Percentiles rank a stretch among this genome's conserved stretches.
These are phyloP conservation scores for Dryas alaskensis DNA, from an alignment of 306 rosid species.

Conservation along the genomic window DNA sequence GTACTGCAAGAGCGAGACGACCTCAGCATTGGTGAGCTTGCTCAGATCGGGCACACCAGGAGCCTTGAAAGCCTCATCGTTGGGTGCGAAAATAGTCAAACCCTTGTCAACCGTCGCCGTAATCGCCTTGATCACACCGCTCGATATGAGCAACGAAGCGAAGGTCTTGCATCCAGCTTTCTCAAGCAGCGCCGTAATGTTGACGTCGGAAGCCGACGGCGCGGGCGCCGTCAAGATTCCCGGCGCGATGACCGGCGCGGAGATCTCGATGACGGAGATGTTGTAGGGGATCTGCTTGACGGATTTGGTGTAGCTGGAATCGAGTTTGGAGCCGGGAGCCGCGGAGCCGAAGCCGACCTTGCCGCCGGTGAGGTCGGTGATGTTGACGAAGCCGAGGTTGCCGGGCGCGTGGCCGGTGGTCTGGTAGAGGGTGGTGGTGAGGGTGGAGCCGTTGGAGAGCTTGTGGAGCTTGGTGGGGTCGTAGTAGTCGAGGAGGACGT, in stretches of 20 bases:
- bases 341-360: slow-evolving; percentile 93
- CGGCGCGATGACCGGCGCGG: slow-evolving; percentile 67
- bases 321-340: slow-evolving; percentile 80
- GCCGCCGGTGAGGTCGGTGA: slow-evolving; percentile 81
- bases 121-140: slow-evolving; percentile 68
- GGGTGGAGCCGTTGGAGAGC: slow-evolving; percentile 68
- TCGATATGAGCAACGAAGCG: slow-evolving; percentile 46
- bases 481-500: slow-evolving; percentile 73
- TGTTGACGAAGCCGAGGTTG: slow-evolving; percentile 78
- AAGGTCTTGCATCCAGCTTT: slow-evolving; percentile 79
- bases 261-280: slow-evolving; percentile 75
- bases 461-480: slow-evolving; percentile 77
- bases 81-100: slow-evolving; percentile 78
- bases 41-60: slow-evolving; percentile 68
- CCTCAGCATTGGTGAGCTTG: slow-evolving; percentile 81
- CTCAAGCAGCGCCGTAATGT: slow-evolving; percentile 69
- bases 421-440: slow-evolving; percentile 80
- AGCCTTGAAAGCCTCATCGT: slow-evolving; percentile 85
- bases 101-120: slow-evolving; percentile 58
- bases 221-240: slow-evolving; percentile 80
- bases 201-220: slow-evolving; percentile 56
- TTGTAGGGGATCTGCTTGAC: slow-evolving; percentile 78
- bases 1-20: slow-evolving; percentile 63
- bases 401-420: slow-evolving; percentile 80
- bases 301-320: slow-evolving; percentile 70